Conservation (phyloP, 352 stramenopile genomes). For the Globisporangium perplexum region DNA sequence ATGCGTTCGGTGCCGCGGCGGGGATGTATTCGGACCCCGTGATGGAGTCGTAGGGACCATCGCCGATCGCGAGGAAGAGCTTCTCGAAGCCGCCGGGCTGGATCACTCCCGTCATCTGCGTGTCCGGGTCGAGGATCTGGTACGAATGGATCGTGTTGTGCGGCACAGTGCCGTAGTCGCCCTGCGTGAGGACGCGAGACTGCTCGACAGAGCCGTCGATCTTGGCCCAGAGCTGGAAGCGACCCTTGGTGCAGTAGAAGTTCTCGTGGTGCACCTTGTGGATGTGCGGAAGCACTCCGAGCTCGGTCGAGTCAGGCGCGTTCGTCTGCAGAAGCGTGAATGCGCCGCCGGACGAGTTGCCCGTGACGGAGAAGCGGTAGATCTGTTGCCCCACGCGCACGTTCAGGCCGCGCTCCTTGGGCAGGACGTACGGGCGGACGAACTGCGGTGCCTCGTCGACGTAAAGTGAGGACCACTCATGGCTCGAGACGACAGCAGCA, state of each 20-base stretch:
- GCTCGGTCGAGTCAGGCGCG: constrained; percentile 33
- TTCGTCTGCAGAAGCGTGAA: constrained; percentile 43
- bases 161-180: constrained; percentile 47
- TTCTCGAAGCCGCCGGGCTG: constrained; percentile 44
- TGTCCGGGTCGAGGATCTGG: constrained; percentile 49
- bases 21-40: constrained; percentile 39
- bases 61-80: constrained; percentile 42
- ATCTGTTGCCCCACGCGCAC: constrained; percentile 36
- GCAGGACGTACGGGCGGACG: constrained; percentile 38
- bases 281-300: constrained; percentile 46
- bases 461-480: constrained; percentile 22
- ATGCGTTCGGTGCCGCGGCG: constrained; percentile 22
- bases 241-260: constrained; percentile 49
- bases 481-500: not conserved
- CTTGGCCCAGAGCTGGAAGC: constrained; percentile 46
- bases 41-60: constrained; percentile 35
- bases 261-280: constrained; percentile 59
- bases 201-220: constrained; percentile 27
- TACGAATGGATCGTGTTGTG: constrained; percentile 58
- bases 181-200: constrained; percentile 40
- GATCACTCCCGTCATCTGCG: constrained; percentile 51
- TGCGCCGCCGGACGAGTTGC: constrained; percentile 31
- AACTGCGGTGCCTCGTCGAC: constrained; percentile 35
- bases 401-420: constrained; percentile 32
- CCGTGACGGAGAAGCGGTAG: constrained; percentile 48